Evolutionary conservation across 2,329 filamentous ascomycete genomes (phyloP), one percentile per base, ranked within the genome.

Genomic region (Pseudogymnoascus destructans): DNA sequence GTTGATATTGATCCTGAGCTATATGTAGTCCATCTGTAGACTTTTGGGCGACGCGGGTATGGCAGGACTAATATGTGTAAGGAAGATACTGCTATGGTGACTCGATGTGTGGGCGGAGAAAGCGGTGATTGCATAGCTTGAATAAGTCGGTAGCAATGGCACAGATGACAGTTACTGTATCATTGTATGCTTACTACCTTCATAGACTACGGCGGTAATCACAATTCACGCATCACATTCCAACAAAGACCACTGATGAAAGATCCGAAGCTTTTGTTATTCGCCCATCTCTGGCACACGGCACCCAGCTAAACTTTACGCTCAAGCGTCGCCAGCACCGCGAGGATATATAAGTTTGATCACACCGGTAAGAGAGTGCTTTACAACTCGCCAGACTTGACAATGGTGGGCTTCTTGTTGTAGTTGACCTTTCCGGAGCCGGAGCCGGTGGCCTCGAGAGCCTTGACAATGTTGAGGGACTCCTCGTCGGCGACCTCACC

Each of bases 401-500:
- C 73, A 64, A 85, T 85, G 69, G 76, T 79, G 63, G 82, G 78
- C 69, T 77, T 77, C 71, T 78, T 78, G 69, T 63, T 65, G 72
- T 79, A 80, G 69, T 78, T 75, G 70, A 82, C 73, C 60, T 74
- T 71, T 61, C 82, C 82, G 68, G 70, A 76, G 63, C 73, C 67
- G 61, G 74, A 76, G 67, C 82, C 82, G 58, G 75, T 78, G 58
- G 78, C 79, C 77, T 86, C 82, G 40, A 86, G 70, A 61, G 79
- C 75, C 74, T 75, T 78, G 72, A 86, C 80, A 59, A 84, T 64
- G 27, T 73, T 67, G 71, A 81, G 65, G 59, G 70, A 71, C 33
- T 65, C 55, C 1, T 64, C 33, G 60, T 79, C 76, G 60, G 75
- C 73, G 35, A 95, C 86, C 75, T 95, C 88, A 70, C 88, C 88